These are phyloP conservation scores for Populus hybrid DNA, from an alignment of 441 rosid genomes.

Conservation along the genomic window DNA sequence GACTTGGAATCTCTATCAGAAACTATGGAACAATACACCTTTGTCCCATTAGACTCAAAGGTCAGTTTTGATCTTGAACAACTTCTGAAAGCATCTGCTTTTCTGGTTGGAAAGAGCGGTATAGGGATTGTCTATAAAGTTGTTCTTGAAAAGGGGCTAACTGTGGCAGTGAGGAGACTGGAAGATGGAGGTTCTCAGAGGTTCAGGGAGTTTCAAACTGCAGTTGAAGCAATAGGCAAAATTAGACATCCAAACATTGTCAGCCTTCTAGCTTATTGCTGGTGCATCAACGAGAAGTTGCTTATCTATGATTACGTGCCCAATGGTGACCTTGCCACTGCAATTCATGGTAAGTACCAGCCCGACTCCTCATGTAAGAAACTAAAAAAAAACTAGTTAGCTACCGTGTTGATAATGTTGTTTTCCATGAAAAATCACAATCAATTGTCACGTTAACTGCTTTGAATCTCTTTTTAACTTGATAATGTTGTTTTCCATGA, in stretches of 20 bases:
- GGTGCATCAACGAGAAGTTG: constrained; percentile 90
- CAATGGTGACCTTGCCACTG: constrained; percentile 75
- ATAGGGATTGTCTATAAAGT: constrained; percentile 87
- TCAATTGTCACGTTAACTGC: not conserved
- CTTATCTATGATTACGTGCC: constrained; percentile 70
- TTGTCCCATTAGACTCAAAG: constrained; percentile 59
- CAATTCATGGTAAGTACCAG: constrained; percentile 71
- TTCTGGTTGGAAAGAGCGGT: constrained; percentile 85
- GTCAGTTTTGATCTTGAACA: constrained; percentile 80
- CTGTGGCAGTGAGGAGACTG: constrained; percentile 77
- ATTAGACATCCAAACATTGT: constrained; percentile 78
- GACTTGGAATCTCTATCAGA: constrained; percentile 53
- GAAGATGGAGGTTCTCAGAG: constrained; percentile 92
- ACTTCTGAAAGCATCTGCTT: constrained; percentile 91
- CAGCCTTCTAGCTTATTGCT: constrained; percentile 82
- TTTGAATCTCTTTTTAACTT: not conserved
- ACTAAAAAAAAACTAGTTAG: not conserved
- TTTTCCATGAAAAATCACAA: not conserved
- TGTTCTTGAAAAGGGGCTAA: constrained; percentile 74
- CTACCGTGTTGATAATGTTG: not conserved
- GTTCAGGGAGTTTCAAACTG: constrained; percentile 86
- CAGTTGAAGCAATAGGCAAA: constrained; percentile 91
- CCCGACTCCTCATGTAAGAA: not conserved
- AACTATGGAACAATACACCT: constrained; percentile 68
- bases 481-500: not conserved